Percentiles rank a stretch among this genome's conserved stretches.
These are phyloP conservation scores for Clathrus columnatus DNA, from an alignment of 768 basidiomycete species.

Conservation along the genomic window DNA sequence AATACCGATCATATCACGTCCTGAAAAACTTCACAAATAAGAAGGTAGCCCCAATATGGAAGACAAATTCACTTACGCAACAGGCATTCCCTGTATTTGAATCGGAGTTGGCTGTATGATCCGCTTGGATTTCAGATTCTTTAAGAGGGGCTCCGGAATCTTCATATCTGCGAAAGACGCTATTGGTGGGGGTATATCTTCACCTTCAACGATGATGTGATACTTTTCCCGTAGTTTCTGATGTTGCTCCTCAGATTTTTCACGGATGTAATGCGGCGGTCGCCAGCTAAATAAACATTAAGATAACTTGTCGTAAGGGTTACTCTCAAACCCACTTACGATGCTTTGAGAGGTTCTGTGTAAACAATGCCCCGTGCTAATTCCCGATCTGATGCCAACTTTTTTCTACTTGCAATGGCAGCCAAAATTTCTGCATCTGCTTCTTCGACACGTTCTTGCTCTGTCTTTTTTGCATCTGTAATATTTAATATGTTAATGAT, in stretches of 20 bases:
- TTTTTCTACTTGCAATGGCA: slow-evolving; percentile 84
- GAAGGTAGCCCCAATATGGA: neutral
- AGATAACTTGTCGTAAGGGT: neutral
- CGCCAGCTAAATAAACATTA: slow-evolving; percentile 59
- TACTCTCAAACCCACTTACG: slow-evolving; percentile 39
- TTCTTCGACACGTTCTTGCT: slow-evolving; percentile 77
- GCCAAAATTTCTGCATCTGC: slow-evolving; percentile 85
- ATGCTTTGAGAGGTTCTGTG: slow-evolving; percentile 73
- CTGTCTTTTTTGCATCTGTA: slow-evolving; percentile 79
- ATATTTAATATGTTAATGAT: slow-evolving; percentile 12
- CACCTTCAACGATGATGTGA: slow-evolving; percentile 93
- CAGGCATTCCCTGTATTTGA: slow-evolving; percentile 93
- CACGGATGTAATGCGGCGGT: slow-evolving; percentile 75
- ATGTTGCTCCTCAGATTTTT: slow-evolving; percentile 60
- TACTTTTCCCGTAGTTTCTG: slow-evolving; percentile 75
- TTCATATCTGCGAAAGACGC: slow-evolving; percentile 97
- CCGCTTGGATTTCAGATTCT: slow-evolving; percentile 75
- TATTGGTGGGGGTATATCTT: slow-evolving; percentile 89
- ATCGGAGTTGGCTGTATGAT: slow-evolving; percentile 90
- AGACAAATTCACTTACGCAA: slow-evolving; percentile 52
- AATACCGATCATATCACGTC: slow-evolving; percentile 96
- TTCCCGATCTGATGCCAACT: slow-evolving; percentile 88
- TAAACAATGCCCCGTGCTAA: slow-evolving; percentile 90
- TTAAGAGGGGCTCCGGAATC: slow-evolving; percentile 79
- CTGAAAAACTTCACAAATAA: slow-evolving; percentile 59